These are phyloP conservation scores for Globisporangium emineosum DNA, from an alignment of 352 stramenopile genomes.

Conservation along the genomic window DNA sequence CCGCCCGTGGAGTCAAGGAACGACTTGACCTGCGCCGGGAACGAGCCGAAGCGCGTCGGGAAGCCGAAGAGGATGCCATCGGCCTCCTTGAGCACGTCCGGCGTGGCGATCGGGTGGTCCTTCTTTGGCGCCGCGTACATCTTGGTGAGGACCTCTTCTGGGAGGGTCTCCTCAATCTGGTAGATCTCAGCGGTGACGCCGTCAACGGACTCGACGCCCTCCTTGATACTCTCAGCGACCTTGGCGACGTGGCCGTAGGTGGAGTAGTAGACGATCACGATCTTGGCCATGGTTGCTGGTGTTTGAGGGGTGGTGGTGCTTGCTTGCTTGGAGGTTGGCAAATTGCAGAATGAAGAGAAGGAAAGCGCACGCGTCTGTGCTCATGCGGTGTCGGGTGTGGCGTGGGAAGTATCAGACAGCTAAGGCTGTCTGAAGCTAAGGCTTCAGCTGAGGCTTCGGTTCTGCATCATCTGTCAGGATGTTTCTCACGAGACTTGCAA, in stretches of 20 bases:
- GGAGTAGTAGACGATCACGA: conserved; percentile 86
- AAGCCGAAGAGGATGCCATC: conserved; percentile 88
- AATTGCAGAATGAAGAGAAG: conserved; percentile 12
- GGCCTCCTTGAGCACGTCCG: conserved; percentile 46
- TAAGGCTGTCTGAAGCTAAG: too few species aligned
- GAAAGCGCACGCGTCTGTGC: too few species aligned
- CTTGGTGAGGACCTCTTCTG: conserved; percentile 27
- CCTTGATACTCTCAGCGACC: conserved; percentile 75
- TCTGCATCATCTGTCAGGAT: too few species aligned
- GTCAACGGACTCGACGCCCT: conserved; percentile 49
- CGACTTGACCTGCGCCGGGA: conserved; percentile 70
- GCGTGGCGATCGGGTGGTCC: conserved; percentile 48
- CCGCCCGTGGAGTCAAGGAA: conserved; percentile 68
- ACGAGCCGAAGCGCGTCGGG: conserved; percentile 77
- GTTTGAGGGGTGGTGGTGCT: background rate
- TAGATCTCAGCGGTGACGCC: too few species aligned
- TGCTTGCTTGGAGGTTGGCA: conserved; percentile 4
- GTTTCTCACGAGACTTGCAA: too few species aligned
- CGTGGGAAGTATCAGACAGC: too few species aligned
- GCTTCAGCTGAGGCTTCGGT: too few species aligned
- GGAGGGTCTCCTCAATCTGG: too few species aligned
- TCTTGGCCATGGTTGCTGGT: conserved; percentile 46
- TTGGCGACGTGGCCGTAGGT: conserved; percentile 83
- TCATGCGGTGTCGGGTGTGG: too few species aligned
- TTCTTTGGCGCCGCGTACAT: conserved; percentile 70